Conservation (phyloP, 805 yeast species). For the Candida maesae region DNA sequence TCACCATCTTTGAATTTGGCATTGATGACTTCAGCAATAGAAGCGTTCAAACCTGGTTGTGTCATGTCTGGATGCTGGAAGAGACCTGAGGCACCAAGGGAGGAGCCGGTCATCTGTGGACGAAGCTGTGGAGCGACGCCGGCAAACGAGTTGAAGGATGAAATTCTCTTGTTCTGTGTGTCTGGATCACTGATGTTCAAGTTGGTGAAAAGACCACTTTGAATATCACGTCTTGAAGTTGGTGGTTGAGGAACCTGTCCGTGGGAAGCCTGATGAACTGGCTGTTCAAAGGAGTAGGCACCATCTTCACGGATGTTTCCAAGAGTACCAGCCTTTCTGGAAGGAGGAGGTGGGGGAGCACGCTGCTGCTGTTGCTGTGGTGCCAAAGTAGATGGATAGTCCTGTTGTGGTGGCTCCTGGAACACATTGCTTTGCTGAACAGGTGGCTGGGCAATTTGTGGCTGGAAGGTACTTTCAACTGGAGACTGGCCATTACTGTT, state of each 20-base stretch:
- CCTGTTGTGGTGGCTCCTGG: constrained; percentile 2
- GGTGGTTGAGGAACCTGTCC: constrained; percentile 18
- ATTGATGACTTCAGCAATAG: constrained; percentile 80
- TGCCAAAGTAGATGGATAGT: constrained; percentile 29
- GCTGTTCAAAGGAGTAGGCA: constrained; percentile 20
- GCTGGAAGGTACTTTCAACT: constrained; percentile 5
- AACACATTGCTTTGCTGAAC: background rate
- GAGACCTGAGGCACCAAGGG: constrained; percentile 33
- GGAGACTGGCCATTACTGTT: constrained; percentile 13
- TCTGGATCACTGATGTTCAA: constrained; percentile 35
- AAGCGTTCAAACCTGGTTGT: constrained; percentile 68
- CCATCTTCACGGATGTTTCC: constrained; percentile 31
- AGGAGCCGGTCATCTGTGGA: constrained; percentile 43
- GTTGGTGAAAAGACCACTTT: constrained; percentile 45
- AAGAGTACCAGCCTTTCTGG: constrained; percentile 41
- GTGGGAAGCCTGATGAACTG: constrained; percentile 12
- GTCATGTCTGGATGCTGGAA: constrained; percentile 50
- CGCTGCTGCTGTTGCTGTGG: constrained; percentile 31
- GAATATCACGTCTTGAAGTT: constrained; percentile 35
- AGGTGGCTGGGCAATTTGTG: background rate
- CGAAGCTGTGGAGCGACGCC: constrained; percentile 32
- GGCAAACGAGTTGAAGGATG: constrained; percentile 24
- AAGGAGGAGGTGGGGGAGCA: constrained; percentile 57
- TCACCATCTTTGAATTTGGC: constrained; percentile 71
- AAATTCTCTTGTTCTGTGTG: constrained; percentile 24